Conservation (phyloP, 306 rosid species). For the Ormosia emarginata region DNA sequence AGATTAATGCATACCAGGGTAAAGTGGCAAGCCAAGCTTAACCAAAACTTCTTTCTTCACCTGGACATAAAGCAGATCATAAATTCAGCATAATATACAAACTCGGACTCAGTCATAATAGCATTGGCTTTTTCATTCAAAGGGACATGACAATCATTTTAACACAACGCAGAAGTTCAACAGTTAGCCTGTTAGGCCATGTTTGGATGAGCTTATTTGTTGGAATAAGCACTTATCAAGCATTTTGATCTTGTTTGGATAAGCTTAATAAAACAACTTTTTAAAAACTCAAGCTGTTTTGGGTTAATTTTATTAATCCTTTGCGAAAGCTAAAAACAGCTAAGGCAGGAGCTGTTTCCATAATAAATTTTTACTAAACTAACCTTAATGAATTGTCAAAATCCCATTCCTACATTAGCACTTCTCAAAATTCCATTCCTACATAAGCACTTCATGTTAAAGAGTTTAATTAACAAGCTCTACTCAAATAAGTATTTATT, state of each 20-base stretch:
- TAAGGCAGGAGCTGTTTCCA: no score
- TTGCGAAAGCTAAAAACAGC: not conserved
- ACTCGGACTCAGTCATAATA: not conserved
- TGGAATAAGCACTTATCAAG: not conserved
- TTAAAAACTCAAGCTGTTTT: not conserved
- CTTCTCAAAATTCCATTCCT: not conserved
- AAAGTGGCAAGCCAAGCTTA: slow-evolving; percentile 51
- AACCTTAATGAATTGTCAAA: no score
- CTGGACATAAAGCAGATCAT: slow-evolving; percentile 39
- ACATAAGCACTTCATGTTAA: no score
- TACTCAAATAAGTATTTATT: no score
- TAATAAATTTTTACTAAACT: not conserved
- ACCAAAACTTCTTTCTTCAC: slow-evolving; percentile 78
- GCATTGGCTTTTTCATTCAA: not conserved
- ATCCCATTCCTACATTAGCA: not conserved
- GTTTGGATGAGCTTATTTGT: not conserved
- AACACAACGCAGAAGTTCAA: not conserved
- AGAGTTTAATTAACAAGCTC: no score
- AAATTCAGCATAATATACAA: slow-evolving; percentile 1
- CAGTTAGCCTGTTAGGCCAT: not conserved
- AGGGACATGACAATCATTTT: not conserved
- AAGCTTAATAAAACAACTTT: not conserved
- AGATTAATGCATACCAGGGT: slow-evolving; percentile 53
- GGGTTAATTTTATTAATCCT: no score
- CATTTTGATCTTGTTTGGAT: not conserved